Evolutionary conservation across 129 eudicot species (phyloP).

Genomic region (Cynara cardunculus): DNA sequence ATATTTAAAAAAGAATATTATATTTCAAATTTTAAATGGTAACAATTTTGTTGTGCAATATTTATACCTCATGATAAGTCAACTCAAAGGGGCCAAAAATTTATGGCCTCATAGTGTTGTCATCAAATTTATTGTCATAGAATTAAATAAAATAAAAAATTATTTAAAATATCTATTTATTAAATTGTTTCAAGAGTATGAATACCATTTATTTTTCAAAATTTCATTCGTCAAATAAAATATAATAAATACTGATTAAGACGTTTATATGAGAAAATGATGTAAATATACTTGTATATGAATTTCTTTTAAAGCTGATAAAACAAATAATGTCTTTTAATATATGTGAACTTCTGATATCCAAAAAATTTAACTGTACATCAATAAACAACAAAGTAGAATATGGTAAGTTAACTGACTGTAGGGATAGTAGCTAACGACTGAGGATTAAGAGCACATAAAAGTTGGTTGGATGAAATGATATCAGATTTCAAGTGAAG

Average conservation of each 20-base stretch:
- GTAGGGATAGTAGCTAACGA: too few species aligned
- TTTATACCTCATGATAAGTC: neutral
- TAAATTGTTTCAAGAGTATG: neutral
- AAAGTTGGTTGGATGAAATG: neutral
- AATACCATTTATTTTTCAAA: neutral
- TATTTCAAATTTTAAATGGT: neutral
- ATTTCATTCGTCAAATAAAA: neutral
- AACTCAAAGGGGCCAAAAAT: constrained; percentile 16
- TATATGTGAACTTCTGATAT: too few species aligned
- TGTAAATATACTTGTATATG: neutral
- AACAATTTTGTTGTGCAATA: neutral
- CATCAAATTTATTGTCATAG: neutral
- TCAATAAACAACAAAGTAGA: too few species aligned
- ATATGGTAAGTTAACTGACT: neutral
- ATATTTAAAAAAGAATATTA: neutral
- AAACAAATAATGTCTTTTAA: too few species aligned
- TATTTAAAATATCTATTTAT: neutral
- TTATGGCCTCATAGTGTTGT: constrained; percentile 20
- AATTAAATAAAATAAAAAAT: neutral
- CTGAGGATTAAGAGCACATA: neutral
- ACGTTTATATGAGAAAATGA: neutral
- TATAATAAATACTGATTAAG: neutral
- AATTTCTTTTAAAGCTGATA: neutral
- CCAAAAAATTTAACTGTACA: too few species aligned
- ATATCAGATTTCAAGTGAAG: too few species aligned